Base-by-base conservation (phyloP, 495 filamentous ascomycete genomes). In the Tetracladium setigerum region DNA sequence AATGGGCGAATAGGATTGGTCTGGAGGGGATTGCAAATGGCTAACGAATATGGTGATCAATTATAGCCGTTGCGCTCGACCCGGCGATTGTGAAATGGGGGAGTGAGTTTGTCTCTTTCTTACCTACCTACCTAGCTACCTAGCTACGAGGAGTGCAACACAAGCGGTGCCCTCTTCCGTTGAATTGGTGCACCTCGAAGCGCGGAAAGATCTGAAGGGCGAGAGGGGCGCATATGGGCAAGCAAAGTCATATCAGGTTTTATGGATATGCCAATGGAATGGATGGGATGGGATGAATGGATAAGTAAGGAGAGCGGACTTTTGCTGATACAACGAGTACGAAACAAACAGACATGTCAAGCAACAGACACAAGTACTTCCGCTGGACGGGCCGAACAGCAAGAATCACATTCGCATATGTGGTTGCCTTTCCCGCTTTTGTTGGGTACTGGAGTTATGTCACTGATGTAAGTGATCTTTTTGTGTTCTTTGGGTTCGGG, bases 331-430 rank as follows among this genome's bases (percentile, higher is more conserved):
- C 22, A 49, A 67, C 52, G 16, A 18, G 30, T n/a, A n/a, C n/a
- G n/a, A n/a, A n/a, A n/a, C n/a, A 17, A 8, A 59, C 59, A 98
- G 92, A 84, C 61, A 85, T 96, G 80, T 77, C 73, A 56, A 63
- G 71, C 54, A 89, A 94, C 71, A 86, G 92, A 41, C 84, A 89
- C 78, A 90, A 86, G 69, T 95, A 89, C 78, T 98, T 96, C 77
- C 78, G 87, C 58, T 97, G 86, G 86, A 96, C 83, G 12, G 74
- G 79, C 18, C 74, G 86, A 54, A 92, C 89, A 37, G 88, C 86
- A 18, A 78, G 78, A 72, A 52, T 95, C 51, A 83, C 80, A 4
- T 78, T 95, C 57, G 61, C 81, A 30, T 95, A 88, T 67, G 73
- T 83, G 46, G 66, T 79, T 19, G 66, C 77, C 31, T 74, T 96